Evolutionary conservation across 495 filamentous ascomycete species (phyloP).

Genomic region (Penicillium argentinense): DNA sequence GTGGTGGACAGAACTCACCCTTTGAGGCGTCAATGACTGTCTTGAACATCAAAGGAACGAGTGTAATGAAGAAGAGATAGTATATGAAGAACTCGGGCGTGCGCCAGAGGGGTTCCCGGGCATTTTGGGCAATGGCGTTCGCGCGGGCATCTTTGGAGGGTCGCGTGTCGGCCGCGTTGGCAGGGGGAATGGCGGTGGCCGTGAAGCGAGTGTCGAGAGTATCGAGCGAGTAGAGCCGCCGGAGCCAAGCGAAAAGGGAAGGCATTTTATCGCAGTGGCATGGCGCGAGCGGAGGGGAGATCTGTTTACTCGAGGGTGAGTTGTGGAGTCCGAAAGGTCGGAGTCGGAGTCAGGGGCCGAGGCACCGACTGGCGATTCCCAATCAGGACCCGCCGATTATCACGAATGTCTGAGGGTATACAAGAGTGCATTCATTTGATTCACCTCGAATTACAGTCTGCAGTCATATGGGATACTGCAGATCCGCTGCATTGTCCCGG

Average conservation of each 20-base stretch:
- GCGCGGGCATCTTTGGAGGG: conserved; percentile 46
- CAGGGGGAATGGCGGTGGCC: conserved; percentile 65
- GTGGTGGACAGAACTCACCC: conserved; percentile 48
- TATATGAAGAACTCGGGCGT: conserved; percentile 87
- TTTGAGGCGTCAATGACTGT: conserved; percentile 81
- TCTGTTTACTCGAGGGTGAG: conserved; percentile 16
- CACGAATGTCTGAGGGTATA: background rate
- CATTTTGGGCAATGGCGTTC: conserved; percentile 44
- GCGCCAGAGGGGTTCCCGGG: conserved; percentile 69
- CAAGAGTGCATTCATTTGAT: too few relatives aligned
- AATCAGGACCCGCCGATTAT: conserved; percentile 13
- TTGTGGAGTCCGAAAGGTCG: background rate
- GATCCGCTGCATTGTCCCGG: too few relatives aligned
- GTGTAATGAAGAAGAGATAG: conserved; percentile 64
- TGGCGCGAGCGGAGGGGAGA: conserved; percentile 18
- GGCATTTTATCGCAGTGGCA: conserved; percentile 40
- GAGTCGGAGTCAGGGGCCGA: conserved; percentile 4
- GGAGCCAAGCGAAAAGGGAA: conserved; percentile 33
- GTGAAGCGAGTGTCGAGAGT: conserved; percentile 93
- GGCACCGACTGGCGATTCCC: conserved; percentile 6
- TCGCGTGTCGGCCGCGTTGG: conserved; percentile 50
- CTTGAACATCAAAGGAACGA: conserved; percentile 89
- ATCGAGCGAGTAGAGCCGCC: conserved; percentile 76
- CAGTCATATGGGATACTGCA: too few relatives aligned
- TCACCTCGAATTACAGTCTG: background rate